phyloP scores from a whole-genome alignment of 2,329 filamentous ascomycete species.

The Pestalotiopsis sp. region DNA sequence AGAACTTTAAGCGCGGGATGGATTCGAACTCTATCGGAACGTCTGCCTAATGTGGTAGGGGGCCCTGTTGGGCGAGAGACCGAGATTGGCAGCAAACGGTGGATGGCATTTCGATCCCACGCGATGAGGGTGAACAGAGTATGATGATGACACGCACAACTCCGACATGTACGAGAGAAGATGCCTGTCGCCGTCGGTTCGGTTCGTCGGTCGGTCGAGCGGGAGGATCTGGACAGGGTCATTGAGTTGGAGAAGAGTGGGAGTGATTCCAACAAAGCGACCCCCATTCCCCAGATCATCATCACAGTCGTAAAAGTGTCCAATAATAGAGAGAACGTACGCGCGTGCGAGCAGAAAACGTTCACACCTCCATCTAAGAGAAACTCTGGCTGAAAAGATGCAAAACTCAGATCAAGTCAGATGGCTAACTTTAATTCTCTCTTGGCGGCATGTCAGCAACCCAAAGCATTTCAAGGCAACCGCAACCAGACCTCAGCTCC shows the following conservation, averaged over 20 bases:
- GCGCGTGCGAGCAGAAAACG: not conserved
- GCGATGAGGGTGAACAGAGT: not conserved
- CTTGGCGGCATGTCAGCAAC: too few species aligned
- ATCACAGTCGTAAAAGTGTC: not conserved
- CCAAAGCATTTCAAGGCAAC: too few species aligned
- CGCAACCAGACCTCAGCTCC: not conserved
- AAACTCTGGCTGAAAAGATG: not conserved
- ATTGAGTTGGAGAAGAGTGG: not conserved
- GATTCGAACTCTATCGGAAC: not conserved
- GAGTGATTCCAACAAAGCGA: not conserved
- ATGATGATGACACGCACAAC: not conserved
- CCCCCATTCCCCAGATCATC: not conserved
- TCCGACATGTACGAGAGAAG: not conserved
- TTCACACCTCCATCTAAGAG: not conserved
- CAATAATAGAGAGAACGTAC: not conserved
- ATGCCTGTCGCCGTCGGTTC: not conserved
- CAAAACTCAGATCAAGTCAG: constrained; percentile 6
- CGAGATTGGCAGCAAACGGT: not conserved
- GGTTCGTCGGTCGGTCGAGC: not conserved
- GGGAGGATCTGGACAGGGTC: not conserved
- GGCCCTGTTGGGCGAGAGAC: not conserved
- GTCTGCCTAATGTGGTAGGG: constrained; percentile 2
- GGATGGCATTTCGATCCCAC: not conserved
- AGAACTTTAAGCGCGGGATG: constrained; percentile 7
- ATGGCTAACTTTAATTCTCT: constrained; percentile 3